Conservation (phyloP, 257 asterid species). For the Scutellaria barbata region DNA sequence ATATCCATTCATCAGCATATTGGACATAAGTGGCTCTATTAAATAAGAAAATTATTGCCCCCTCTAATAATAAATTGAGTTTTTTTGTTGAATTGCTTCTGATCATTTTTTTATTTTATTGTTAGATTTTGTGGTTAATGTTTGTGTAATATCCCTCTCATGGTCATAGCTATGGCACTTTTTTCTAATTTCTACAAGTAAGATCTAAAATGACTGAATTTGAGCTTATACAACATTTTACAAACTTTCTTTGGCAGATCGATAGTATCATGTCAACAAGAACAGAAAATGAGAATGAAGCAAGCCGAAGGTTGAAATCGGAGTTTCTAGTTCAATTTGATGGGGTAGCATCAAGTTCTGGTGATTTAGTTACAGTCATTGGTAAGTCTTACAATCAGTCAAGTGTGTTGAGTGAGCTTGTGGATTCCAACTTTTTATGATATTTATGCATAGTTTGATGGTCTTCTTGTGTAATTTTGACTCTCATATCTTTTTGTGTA, state of each 20-base stretch:
- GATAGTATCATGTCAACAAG: constrained; percentile 98
- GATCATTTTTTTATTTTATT: not conserved
- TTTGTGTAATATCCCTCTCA: not conserved
- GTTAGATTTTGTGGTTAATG: not conserved
- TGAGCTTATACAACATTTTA: constrained; percentile 21
- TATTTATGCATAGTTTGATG: constrained; percentile 22
- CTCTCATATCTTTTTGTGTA: constrained; percentile 15
- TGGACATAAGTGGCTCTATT: constrained; percentile 14
- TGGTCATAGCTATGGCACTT: not conserved
- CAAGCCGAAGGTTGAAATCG: constrained; percentile 96
- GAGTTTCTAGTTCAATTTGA: constrained; percentile 96
- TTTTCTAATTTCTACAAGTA: constrained; percentile 10
- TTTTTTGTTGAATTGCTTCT: not conserved
- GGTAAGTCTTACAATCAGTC: constrained; percentile 60
- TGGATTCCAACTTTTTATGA: constrained; percentile 3
- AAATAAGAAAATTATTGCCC: constrained; percentile 2
- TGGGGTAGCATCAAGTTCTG: constrained; percentile 88
- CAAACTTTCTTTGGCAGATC: constrained; percentile 55
- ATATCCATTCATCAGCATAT: not conserved
- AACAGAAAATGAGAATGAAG: constrained; percentile 91
- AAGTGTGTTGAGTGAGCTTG: constrained; percentile 28
- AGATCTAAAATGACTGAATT: constrained; percentile 17
- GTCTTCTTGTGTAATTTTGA: constrained; percentile 24
- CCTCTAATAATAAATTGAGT: not conserved
- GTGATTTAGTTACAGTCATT: constrained; percentile 84